Evolutionary conservation across 1,284 basidiomycete genomes (phyloP).

Genomic region (Cystobasidium pallidum): DNA sequence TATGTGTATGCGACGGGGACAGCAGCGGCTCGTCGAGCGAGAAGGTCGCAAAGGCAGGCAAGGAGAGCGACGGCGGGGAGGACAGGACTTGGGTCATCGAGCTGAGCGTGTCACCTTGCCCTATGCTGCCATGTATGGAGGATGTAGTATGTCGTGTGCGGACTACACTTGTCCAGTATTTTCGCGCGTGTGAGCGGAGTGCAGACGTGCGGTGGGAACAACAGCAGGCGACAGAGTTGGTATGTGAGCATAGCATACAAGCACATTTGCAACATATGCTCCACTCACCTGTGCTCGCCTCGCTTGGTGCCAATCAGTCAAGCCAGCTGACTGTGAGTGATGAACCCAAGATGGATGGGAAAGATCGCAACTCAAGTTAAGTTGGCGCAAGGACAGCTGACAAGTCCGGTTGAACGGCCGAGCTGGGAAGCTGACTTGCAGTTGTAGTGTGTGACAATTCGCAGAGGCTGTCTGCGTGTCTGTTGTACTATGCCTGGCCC

Average conservation of each 20-base stretch:
- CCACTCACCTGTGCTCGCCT: neutral
- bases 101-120: neutral
- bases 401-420: neutral
- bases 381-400: neutral
- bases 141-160: neutral
- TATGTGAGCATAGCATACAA: no score
- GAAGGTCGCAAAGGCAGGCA: conserved; percentile 11
- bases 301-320: neutral
- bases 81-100: conserved; percentile 10
- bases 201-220: neutral
- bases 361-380: neutral
- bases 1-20: neutral
- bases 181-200: no score
- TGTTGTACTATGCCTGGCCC: no score
- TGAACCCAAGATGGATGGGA: neutral
- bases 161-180: neutral
- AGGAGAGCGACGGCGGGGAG: conserved; percentile 1
- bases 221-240: no score
- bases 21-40: conserved; percentile 2
- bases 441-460: no score
- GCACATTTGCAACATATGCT: no score
- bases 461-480: no score
- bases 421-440: no score
- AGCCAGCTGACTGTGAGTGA: conserved; percentile 4
- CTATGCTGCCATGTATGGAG: conserved; percentile 11